A percentile compares a stretch with the other conserved stretches of the same genome.
These are phyloP conservation scores for Themeda triandra DNA, from an alignment of 176 grass and related monocot species.

Conservation along the genomic window DNA sequence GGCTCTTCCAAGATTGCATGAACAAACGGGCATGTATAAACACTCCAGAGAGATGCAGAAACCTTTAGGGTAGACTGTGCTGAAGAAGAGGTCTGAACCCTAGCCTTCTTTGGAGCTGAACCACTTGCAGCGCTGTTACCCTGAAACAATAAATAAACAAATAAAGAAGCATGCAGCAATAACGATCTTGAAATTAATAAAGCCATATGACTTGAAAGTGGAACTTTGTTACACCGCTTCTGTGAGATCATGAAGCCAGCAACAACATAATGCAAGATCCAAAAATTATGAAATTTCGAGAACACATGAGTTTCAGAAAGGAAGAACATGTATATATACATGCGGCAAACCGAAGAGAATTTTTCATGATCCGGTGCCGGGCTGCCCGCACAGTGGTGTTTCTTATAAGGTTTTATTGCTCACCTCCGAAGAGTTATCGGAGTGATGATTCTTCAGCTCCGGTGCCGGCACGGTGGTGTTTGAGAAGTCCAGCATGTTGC, in stretches of 20 bases:
- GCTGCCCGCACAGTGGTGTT: neutral
- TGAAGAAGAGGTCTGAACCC: constrained; percentile 76
- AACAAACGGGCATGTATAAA: too few relatives aligned
- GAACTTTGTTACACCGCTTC: constrained; percentile 26
- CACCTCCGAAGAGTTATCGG: constrained; percentile 92
- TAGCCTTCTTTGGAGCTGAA: constrained; percentile 85
- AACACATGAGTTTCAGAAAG: neutral
- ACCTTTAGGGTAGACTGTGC: constrained; percentile 89
- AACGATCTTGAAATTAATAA: neutral
- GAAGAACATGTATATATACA: neutral
- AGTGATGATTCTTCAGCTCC: constrained; percentile 49
- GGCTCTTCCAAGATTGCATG: neutral
- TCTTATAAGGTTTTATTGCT: neutral
- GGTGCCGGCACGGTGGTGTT: constrained; percentile 29
- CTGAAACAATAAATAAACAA: too few relatives aligned
- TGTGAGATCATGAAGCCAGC: constrained; percentile 25
- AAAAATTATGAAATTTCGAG: neutral
- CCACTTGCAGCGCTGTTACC: constrained; percentile 71
- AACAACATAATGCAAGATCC: neutral
- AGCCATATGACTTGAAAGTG: neutral
- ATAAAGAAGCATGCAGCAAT: constrained; percentile 4
- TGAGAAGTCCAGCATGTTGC: constrained; percentile 84
- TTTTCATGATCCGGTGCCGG: neutral
- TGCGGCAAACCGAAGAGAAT: neutral
- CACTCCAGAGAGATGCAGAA: constrained; percentile 3